Base-by-base conservation (phyloP, 805 yeast species). In the Pichia scutulata region DNA sequence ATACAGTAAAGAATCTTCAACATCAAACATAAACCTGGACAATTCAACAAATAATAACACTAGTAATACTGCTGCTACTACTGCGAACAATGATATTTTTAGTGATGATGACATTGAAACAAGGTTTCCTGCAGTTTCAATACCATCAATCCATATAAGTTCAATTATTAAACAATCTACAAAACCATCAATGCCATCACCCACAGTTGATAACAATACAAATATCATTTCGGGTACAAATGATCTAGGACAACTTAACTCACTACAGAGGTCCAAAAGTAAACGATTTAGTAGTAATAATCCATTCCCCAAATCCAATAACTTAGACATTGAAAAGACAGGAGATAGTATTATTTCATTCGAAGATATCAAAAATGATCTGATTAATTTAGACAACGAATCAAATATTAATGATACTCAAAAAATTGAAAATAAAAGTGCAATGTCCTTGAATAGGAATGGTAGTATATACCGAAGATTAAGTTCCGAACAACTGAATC, bases 101-200 rank as follows among this genome's bases (percentile, higher is more conserved):
- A 10, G 30, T 23, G 49, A 33, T 4, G 24, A 24, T 28, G 47
- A 68, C 33, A 77, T 73, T 1, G 82, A 77, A 57, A 74, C 74
- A 50, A 63, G 82, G 45, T 80, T 71, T 55, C 84, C 66, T 6
- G 60, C 45, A 19, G 43, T 49, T 18, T 13, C 25, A 13, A n/a
- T 33, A 33, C 37, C 37, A 33, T 16, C 37, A n/a, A n/a, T 33
- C 7, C 18, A 33, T 7, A n/a, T 33, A 4, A n/a, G 23, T 40
- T 13, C 48, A n/a, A 18, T 44, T 21, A 21, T 22, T 4, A 42
- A n/a, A 10, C 7, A 18, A 33, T 33, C 37, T 13, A 7, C 23
- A 12, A 42, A 42, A 28, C 10, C 19, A 33, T 16, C 3, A 6
- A 4, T 33, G 5, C 10, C 37, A n/a, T 33, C 37, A 16, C 9